Percentiles rank a stretch among this genome's conserved stretches.
These are phyloP conservation scores for Vigna unguiculata DNA, from an alignment of 306 rosid genomes.

Conservation along the genomic window DNA sequence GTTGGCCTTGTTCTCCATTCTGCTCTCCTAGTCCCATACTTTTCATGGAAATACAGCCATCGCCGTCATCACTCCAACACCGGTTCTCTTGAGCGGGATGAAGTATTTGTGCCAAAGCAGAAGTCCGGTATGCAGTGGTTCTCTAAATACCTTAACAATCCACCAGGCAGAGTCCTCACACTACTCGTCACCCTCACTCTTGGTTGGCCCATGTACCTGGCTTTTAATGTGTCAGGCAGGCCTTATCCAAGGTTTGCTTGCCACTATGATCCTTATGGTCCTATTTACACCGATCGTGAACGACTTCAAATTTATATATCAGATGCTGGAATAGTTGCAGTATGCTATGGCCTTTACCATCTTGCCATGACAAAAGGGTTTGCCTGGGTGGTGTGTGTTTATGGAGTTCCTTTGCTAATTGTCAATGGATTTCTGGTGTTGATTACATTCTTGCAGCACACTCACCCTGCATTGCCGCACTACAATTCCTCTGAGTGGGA, in stretches of 20 bases:
- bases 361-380: conserved; percentile 72
- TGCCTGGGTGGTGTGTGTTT: conserved; percentile 79
- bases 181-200: conserved; percentile 70
- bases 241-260: conserved; percentile 81
- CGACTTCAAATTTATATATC: conserved; percentile 78
- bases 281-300: conserved; percentile 81
- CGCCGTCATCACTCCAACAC: conserved; percentile 98
- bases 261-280: conserved; percentile 88
- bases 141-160: conserved; percentile 82
- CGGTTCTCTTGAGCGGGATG: conserved; percentile 86
- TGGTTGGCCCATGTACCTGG: conserved; percentile 92
- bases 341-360: conserved; percentile 61
- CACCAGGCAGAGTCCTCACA: conserved; percentile 69
- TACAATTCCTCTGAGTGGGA: conserved; percentile 93
- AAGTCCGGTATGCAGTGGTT: conserved; percentile 62
- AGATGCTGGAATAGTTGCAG: conserved; percentile 72
- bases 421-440: conserved; percentile 87
- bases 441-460: conserved; percentile 94
- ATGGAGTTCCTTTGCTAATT: conserved; percentile 78
- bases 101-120: conserved; percentile 91
- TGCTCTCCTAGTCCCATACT: conserved; percentile 87
- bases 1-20: conserved; percentile 94
- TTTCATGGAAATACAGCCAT: conserved; percentile 98
- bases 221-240: conserved; percentile 91
- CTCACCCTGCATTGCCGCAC: conserved; percentile 90